Base-by-base conservation (phyloP, 805 yeast genomes). In the Pichia heedii region DNA sequence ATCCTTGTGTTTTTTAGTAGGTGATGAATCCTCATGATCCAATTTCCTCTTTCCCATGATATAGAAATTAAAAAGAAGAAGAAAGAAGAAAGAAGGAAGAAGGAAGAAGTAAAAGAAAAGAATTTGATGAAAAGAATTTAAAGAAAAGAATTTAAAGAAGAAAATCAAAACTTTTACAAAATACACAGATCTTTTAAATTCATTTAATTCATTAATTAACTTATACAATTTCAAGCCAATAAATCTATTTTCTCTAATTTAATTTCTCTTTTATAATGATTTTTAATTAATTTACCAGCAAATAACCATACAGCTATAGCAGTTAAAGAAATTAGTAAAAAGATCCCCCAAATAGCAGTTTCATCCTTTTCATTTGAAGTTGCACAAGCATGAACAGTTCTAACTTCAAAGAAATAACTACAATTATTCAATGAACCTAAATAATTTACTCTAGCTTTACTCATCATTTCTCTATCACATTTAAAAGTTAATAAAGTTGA, bases 311-410 rank as follows among this genome's bases (percentile, higher is more conserved):
- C 74, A 2, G 60, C 58, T 5, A 66, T 49, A 1, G 72, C 73
- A 26, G 70, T 63, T 7, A 65, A 49, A 21, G 69, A 49, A 10
- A 81, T 79, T 35, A 77, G 65, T 16, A 76, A 48, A 50, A 83
- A 80, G 39, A 83, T 77, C 68, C 84, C 76, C 41, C 82, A 70
- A 3, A 81, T 77, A 16, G 81, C 79, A 43, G 75, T 61, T 47
- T 82, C 77, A 54, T 80, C 81, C 12, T 71, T 75, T 52, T 78
- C 74, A 41, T 80, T 78, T 10, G 84, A 77, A 1, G 88, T 81
- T 0, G 95, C 85, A 61, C 96, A 87, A 0, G 95, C 96, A 62
- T 81, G 83, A 36, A 84, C 78, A 4, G 95, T 84, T 50, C 87
- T 66, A 27, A 86, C 87, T 56, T 87, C 96, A 59, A 87, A 87